Evolutionary conservation across 2,329 filamentous ascomycete species (phyloP), one percentile per base, ranked within the genome.

Genomic region (Immersiporthe knoxdaviesiana): DNA sequence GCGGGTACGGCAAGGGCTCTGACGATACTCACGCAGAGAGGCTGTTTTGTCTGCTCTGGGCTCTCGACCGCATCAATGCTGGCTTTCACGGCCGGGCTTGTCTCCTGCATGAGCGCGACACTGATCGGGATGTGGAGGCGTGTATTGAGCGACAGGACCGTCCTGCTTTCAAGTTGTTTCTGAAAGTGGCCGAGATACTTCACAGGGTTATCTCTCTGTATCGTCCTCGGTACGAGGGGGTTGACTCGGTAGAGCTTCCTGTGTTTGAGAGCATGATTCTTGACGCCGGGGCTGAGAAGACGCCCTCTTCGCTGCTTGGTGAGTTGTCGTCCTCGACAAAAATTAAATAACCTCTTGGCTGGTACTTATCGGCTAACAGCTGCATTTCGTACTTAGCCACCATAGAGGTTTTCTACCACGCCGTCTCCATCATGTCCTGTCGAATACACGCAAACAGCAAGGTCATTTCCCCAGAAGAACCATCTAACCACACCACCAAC

Each of bases 371-470:
- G 18, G 37, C 59, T 50, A 32, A 60, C 10, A 50, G 24, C 3
- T 32, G 11, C 21, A 5, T n/a, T 7, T 6, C 35, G 8, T 4
- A 35, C 35, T 35, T 50, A 88, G 87, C 83, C 10, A 89, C 88
- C 0, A 82, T 90, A 8, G 88, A 90, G 72, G 84, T 86, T 0
- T 84, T 91, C 21, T 91, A 91, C 73, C 87, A 90, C 73, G 87
- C 88, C 3, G 85, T 91, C 8, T 85, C 87, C 47, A 89, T 90
- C 11, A 78, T 90, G 1, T 90, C 88, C 0, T 89, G 86, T 63
- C 83, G 88, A n/a, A 81, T 85, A 6, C 80, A 27, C 24, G 35
- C 59, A 2, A 27, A 37, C 7, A 4, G 24, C 14, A 41, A 12
- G 37, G 6, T 24, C 59, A 14, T 16, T 3, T 37, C 32, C 11